Percentiles rank a stretch among this genome's conserved stretches.
Evolutionary conservation across 208 protist species (phyloP).

Genomic region (Leishmania tarentolae): DNA sequence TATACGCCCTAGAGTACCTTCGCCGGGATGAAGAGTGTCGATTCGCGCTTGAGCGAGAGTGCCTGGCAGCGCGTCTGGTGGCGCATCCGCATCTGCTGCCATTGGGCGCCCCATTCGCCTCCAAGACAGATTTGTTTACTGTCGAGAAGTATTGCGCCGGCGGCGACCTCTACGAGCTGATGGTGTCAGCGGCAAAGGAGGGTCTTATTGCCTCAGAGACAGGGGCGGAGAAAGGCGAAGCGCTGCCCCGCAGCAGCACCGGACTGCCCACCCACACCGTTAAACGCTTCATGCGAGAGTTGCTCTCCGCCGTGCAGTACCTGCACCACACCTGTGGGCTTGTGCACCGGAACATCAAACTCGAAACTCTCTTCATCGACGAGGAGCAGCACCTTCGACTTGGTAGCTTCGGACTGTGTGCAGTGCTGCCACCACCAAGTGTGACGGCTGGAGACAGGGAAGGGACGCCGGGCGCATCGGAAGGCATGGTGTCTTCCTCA

Average conservation of each 20-base stretch:
- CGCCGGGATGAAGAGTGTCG: constrained; percentile 46
- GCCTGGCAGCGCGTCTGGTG: constrained; percentile 39
- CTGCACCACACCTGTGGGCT: constrained; percentile 61
- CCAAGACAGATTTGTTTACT: constrained; percentile 58
- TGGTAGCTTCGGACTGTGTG: constrained; percentile 57
- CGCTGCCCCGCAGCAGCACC: neutral
- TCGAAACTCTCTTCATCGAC: constrained; percentile 75
- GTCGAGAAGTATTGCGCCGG: constrained; percentile 60
- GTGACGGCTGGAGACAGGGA: neutral
- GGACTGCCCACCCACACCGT: constrained; percentile 33
- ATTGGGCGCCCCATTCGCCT: constrained; percentile 42
- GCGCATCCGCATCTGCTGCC: constrained; percentile 56
- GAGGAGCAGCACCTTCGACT: constrained; percentile 49
- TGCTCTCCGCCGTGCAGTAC: constrained; percentile 55
- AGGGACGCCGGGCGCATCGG: neutral
- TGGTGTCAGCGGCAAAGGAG: constrained; percentile 32
- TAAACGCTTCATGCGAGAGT: constrained; percentile 43
- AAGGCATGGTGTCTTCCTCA: neutral
- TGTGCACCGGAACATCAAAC: constrained; percentile 78
- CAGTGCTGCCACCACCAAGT: constrained; percentile 36
- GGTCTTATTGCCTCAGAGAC: neutral
- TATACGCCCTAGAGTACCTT: constrained; percentile 68
- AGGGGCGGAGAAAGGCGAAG: neutral
- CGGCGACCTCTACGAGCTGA: constrained; percentile 60
- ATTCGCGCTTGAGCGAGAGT: constrained; percentile 59